Percentiles rank a stretch among this genome's conserved stretches.
Evolutionary conservation across 192 early-diverging fungal species (phyloP).

Genomic region (Backusella australiensis): DNA sequence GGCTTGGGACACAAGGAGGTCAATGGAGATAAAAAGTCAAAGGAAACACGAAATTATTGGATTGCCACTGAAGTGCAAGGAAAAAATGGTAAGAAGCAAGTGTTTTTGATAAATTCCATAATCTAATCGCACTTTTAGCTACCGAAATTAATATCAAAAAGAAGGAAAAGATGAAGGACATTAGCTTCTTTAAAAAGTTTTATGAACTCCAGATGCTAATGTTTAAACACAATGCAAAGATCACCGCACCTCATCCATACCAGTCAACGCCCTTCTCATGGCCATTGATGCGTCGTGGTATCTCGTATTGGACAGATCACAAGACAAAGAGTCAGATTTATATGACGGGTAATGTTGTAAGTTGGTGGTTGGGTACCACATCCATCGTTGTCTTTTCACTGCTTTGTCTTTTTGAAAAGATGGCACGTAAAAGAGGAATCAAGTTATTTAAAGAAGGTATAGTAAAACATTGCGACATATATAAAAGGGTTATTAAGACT

Average conservation of each 20-base stretch:
- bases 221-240: conserved; percentile 86
- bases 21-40: conserved; percentile 87
- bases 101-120: not conserved
- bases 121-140: conserved; percentile 21
- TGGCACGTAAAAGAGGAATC: conserved; percentile 70
- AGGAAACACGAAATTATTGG: conserved; percentile 77
- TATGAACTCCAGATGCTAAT: conserved; percentile 86
- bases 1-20: conserved; percentile 85
- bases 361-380: conserved; percentile 76
- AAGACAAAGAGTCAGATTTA: conserved; percentile 80
- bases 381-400: conserved; percentile 52
- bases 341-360: conserved; percentile 85
- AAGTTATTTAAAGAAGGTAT: conserved; percentile 51
- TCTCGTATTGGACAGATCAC: conserved; percentile 90
- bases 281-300: conserved; percentile 84
- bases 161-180: conserved; percentile 51
- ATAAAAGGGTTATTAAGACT: too few relatives aligned
- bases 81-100: conserved; percentile 55
- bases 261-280: conserved; percentile 78
- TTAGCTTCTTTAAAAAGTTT: conserved; percentile 80
- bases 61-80: conserved; percentile 74
- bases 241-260: conserved; percentile 93
- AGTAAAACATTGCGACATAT: not conserved
- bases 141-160: conserved; percentile 43
- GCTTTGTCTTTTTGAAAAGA: conserved; percentile 58